Conservation (phyloP, 2,329 filamentous ascomycete species). For the Xylaria sp. region DNA sequence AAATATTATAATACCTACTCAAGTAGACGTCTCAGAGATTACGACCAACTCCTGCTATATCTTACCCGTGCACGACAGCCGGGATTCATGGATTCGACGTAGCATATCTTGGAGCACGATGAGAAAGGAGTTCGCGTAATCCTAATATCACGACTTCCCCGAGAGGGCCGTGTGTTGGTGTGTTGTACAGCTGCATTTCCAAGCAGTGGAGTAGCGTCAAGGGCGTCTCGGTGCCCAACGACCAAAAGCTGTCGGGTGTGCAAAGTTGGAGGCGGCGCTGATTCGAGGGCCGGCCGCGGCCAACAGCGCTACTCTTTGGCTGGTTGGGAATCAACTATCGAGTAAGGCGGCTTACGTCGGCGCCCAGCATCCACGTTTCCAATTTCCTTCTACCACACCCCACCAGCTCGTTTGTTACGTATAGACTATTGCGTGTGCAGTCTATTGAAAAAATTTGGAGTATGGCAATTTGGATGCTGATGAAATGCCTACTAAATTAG, state of each 20-base stretch:
- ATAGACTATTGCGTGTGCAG: conserved; percentile 8
- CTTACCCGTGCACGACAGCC: conserved; percentile 40
- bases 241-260: conserved; percentile 53
- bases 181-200: conserved; percentile 58
- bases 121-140: conserved; percentile 45
- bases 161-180: conserved; percentile 55
- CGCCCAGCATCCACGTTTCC: conserved; percentile 40
- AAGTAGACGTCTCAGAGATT: conserved; percentile 23
- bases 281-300: conserved; percentile 47
- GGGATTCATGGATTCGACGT: conserved; percentile 42
- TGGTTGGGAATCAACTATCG: conserved; percentile 46
- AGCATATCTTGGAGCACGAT: conserved; percentile 41
- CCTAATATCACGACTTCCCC: conserved; percentile 42
- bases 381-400: conserved; percentile 35
- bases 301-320: conserved; percentile 44
- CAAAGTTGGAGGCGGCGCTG: conserved; percentile 40
- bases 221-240: conserved; percentile 63
- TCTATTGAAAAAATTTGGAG: conserved; percentile 4
- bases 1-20: conserved; percentile 19
- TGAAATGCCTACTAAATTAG: neutral
- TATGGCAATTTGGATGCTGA: neutral
- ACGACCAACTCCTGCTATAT: conserved; percentile 25
- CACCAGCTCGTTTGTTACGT: conserved; percentile 15
- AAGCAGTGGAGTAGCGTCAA: conserved; percentile 55
- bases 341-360: conserved; percentile 44